Percentiles rank a stretch among this genome's conserved stretches.
These are phyloP conservation scores for Dactylellina parvicollis DNA, from an alignment of 2,329 filamentous ascomycete genomes.

Conservation along the genomic window DNA sequence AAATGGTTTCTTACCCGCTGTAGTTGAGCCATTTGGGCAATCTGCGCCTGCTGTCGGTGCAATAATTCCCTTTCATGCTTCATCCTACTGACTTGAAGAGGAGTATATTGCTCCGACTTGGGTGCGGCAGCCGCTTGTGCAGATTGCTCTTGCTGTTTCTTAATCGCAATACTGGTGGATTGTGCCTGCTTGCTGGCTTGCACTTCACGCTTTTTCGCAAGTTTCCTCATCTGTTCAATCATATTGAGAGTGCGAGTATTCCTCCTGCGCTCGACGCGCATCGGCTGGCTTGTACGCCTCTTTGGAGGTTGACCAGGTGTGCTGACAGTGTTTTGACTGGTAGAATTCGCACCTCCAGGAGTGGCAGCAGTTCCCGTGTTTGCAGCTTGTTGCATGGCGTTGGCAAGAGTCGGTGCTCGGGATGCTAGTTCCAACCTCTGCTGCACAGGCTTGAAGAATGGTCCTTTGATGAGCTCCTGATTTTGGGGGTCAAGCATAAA, in stretches of 20 bases:
- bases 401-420: slow-evolving; percentile 66
- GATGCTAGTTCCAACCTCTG: slow-evolving; percentile 70
- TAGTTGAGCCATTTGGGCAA: slow-evolving; percentile 69
- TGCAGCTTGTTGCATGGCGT: slow-evolving; percentile 67
- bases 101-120: slow-evolving; percentile 74
- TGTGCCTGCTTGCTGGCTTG: slow-evolving; percentile 87
- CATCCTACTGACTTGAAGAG: slow-evolving; percentile 87
- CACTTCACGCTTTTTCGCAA: slow-evolving; percentile 92
- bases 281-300: slow-evolving; percentile 77
- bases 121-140: slow-evolving; percentile 65
- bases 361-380: slow-evolving; percentile 55
- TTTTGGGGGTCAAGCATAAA: slow-evolving; percentile 89
- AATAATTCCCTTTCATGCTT: slow-evolving; percentile 86
- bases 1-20: slow-evolving; percentile 63
- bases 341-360: slow-evolving; percentile 67
- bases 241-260: slow-evolving; percentile 87
- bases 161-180: slow-evolving; percentile 70
- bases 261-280: slow-evolving; percentile 85
- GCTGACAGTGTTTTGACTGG: slow-evolving; percentile 63
- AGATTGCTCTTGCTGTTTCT: slow-evolving; percentile 80
- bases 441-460: slow-evolving; percentile 86
- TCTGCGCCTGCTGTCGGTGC: slow-evolving; percentile 67
- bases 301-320: slow-evolving; percentile 62
- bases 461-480: slow-evolving; percentile 91
- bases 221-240: slow-evolving; percentile 92